phyloP scores from a whole-genome alignment of 768 basidiomycete species.

The Auricularia sp. region DNA sequence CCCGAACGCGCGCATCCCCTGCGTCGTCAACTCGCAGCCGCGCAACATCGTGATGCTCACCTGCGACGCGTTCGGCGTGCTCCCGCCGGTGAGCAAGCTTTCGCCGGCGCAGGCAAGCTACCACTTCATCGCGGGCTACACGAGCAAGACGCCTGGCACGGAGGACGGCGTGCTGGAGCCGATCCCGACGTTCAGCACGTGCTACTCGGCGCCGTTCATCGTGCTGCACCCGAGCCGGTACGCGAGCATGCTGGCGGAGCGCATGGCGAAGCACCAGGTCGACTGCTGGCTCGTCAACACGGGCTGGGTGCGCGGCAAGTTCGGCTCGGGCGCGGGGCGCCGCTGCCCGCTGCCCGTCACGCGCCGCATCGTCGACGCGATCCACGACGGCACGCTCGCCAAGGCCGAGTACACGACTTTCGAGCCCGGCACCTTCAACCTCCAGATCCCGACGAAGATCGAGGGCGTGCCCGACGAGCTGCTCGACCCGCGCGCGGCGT shows the following conservation, averaged over 20 bases:
- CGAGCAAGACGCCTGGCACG: slow-evolving; percentile 95
- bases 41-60: slow-evolving; percentile 95
- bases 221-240: slow-evolving; percentile 93
- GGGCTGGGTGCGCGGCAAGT: slow-evolving; percentile 92
- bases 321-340: slow-evolving; percentile 60
- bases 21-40: slow-evolving; percentile 76
- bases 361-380: slow-evolving; percentile 91
- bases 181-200: slow-evolving; percentile 97
- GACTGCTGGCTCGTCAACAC: slow-evolving; percentile 99
- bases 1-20: slow-evolving; percentile 90
- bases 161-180: slow-evolving; percentile 98
- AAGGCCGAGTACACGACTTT: slow-evolving; percentile 81
- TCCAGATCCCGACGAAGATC: slow-evolving; percentile 72
- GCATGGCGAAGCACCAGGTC: slow-evolving; percentile 82
- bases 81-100: slow-evolving; percentile 90
- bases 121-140: slow-evolving; percentile 96
- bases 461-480: slow-evolving; percentile 86
- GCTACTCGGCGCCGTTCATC: slow-evolving; percentile 99
- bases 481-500: slow-evolving; percentile 79
- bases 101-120: slow-evolving; percentile 93
- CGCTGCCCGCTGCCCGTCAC: slow-evolving; percentile 96
- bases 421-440: slow-evolving; percentile 52
- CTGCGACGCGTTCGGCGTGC: slow-evolving; percentile 96
- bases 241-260: slow-evolving; percentile 91
- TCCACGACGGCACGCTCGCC: slow-evolving; percentile 87